Conservation (phyloP, 1,284 basidiomycete genomes). For the Stygiomarasmius scandens region DNA sequence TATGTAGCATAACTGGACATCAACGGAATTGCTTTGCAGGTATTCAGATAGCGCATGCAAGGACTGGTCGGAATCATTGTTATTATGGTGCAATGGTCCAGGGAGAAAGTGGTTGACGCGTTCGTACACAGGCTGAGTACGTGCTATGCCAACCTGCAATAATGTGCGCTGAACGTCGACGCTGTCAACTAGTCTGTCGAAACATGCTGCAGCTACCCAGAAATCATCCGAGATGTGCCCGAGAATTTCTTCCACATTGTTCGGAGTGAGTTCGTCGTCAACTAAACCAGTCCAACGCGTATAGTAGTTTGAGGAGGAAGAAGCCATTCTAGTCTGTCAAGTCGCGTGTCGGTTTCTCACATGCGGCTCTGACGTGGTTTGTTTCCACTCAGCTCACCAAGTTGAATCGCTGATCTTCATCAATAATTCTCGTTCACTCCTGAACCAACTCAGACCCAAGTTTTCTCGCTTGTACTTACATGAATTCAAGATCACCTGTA, state of each 20-base stretch:
- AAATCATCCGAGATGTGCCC: constrained; percentile 60
- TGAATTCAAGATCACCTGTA: too few relatives aligned
- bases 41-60: constrained; percentile 41
- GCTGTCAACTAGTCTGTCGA: constrained; percentile 67
- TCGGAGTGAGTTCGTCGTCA: constrained; percentile 56
- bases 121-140: constrained; percentile 52
- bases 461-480: too few relatives aligned
- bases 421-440: too few relatives aligned
- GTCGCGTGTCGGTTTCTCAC: neutral
- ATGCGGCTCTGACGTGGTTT: neutral
- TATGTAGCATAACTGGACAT: constrained; percentile 65
- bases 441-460: too few relatives aligned
- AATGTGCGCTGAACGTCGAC: constrained; percentile 56
- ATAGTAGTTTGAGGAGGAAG: constrained; percentile 34
- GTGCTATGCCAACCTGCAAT: constrained; percentile 61
- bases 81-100: constrained; percentile 14
- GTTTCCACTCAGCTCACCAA: neutral
- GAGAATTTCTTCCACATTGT: constrained; percentile 53
- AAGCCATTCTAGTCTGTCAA: constrained; percentile 17
- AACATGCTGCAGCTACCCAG: constrained; percentile 74
- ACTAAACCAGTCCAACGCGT: constrained; percentile 57
- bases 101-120: constrained; percentile 42
- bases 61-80: constrained; percentile 29
- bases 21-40: constrained; percentile 54
- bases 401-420: too few relatives aligned